Percentiles rank a stretch among this genome's conserved stretches.
Evolutionary conservation across 2,329 filamentous ascomycete species (phyloP).

Genomic region (Thelonectria rubi): DNA sequence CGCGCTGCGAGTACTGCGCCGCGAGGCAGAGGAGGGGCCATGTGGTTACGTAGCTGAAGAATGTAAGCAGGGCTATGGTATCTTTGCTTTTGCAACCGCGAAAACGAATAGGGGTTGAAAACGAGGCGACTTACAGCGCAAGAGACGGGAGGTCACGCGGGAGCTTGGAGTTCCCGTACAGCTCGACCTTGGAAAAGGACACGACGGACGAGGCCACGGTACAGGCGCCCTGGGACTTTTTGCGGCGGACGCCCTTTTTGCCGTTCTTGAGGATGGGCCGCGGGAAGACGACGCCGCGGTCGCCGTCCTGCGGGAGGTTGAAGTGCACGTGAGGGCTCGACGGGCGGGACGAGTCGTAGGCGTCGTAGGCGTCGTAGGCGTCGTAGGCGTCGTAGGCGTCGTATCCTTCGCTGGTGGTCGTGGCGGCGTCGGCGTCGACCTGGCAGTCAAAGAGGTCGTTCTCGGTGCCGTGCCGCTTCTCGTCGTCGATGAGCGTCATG

Average conservation of each 20-base stretch:
- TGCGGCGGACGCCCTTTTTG: slow-evolving; percentile 30
- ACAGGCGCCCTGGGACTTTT: slow-evolving; percentile 26
- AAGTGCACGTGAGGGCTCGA: background rate
- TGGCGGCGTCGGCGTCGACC: slow-evolving; percentile 15
- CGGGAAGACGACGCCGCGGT: slow-evolving; percentile 18
- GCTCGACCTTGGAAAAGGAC: slow-evolving; percentile 79
- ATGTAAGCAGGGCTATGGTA: too few relatives aligned
- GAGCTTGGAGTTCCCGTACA: slow-evolving; percentile 80
- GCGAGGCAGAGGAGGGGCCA: slow-evolving; percentile 82
- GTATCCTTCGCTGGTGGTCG: too few relatives aligned
- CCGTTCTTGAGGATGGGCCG: slow-evolving; percentile 11
- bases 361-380: too few relatives aligned
- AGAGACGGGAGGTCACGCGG: slow-evolving; percentile 73
- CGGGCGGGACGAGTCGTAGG: background rate
- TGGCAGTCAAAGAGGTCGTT: slow-evolving; percentile 60
- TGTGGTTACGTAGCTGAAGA: slow-evolving; percentile 71
- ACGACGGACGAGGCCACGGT: slow-evolving; percentile 39
- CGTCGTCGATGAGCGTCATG: slow-evolving; percentile 76
- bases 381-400: too few relatives aligned
- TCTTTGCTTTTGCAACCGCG: too few relatives aligned
- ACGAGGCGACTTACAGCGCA: slow-evolving; percentile 62
- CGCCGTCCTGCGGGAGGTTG: slow-evolving; percentile 11
- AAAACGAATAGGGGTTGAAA: background rate
- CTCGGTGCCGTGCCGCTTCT: slow-evolving; percentile 63
- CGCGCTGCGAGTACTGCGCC: slow-evolving; percentile 78